Evolutionary conservation across 1,139 yeast species (phyloP), one percentile per base, ranked within the genome.

Genomic region (Debaryomycetaceae sp.): DNA sequence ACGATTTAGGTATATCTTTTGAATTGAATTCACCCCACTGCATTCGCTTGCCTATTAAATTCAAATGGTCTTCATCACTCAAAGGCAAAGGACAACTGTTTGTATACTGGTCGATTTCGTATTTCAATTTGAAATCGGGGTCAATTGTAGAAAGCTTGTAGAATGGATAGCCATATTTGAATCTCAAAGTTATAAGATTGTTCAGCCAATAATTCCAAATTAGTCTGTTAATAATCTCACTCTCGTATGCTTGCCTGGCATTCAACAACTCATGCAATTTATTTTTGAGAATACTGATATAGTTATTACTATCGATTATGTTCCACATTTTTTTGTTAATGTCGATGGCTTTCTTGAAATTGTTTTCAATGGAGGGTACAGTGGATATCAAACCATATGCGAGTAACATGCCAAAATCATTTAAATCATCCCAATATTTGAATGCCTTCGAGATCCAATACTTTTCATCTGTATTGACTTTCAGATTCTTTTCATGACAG

Each of bases 151-250:
- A 46, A 5, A 60, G 45, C 38, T 51, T 53, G 11, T 53, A 47
- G 48, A 65, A 76, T 1, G 80, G 81, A 42, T 56, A 60, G 0
- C 80, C 80, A 49, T 62, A 59, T 46, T 62, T 62, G 33, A 68
- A 54, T 44, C 78, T 60, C 24, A 68, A 52, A 33, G 63, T 57
- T 4, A 67, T 61, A 22, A 65, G 57, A 42, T 66, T 53, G 44
- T 63, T 51, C 38, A 66, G 60, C 67, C 70, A 75, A 35, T 67
- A 65, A 22, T 63, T 65, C 81, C 81, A 77, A 8, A 75, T 53
- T 5, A 68, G 50, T 44, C 78, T 61, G 9, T 74, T 48, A 24
- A 62, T 48, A 38, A 65, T 51, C 47, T 76, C 80, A 24, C 67
- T 59, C 49, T 65, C 72, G 42, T 58, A 63, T 23, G 55, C 48